phyloP scores from a whole-genome alignment of 768 basidiomycete species.

The Porphyrellus cyaneotinctus region DNA sequence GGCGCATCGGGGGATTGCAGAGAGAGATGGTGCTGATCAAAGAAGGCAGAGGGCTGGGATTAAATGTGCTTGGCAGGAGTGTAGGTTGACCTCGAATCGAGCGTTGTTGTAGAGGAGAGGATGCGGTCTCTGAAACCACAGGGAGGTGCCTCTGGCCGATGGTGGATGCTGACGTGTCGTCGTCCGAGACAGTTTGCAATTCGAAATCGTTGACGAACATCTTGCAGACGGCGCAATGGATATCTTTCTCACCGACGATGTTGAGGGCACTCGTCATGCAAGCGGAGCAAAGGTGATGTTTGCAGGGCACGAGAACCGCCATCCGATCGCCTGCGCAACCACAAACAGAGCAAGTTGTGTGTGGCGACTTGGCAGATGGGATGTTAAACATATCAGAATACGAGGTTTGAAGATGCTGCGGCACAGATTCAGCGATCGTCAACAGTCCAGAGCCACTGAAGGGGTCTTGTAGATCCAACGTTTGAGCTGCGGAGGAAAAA shows the following conservation, averaged over 20 bases:
- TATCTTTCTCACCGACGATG: constrained; percentile 86
- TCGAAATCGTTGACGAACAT: constrained; percentile 66
- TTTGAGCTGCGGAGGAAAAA: constrained; percentile 31
- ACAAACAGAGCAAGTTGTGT: constrained; percentile 59
- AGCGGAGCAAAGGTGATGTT: constrained; percentile 70
- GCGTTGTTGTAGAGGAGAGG: constrained; percentile 26
- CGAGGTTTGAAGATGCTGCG: constrained; percentile 20
- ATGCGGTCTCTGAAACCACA: constrained; percentile 10
- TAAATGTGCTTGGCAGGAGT: constrained; percentile 28
- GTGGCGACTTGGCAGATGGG: constrained; percentile 9
- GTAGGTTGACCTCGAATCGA: constrained; percentile 23
- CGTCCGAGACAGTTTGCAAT: constrained; percentile 34
- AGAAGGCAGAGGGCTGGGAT: constrained; percentile 27
- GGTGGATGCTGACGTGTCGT: constrained; percentile 21
- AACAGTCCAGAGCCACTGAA: constrained; percentile 37
- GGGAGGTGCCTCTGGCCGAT: constrained; percentile 11
- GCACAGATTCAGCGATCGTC: constrained; percentile 29
- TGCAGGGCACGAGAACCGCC: constrained; percentile 70
- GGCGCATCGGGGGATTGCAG: constrained; percentile 23
- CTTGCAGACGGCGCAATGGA: constrained; percentile 81
- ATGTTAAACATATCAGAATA: constrained; percentile 24
- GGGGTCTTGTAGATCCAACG: constrained; percentile 40
- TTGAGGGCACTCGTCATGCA: constrained; percentile 85
- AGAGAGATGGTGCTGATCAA: constrained; percentile 31
- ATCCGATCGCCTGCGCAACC: constrained; percentile 45